These are phyloP conservation scores for Dioszegia crocea DNA, from an alignment of 768 basidiomycete species.

Conservation along the genomic window DNA sequence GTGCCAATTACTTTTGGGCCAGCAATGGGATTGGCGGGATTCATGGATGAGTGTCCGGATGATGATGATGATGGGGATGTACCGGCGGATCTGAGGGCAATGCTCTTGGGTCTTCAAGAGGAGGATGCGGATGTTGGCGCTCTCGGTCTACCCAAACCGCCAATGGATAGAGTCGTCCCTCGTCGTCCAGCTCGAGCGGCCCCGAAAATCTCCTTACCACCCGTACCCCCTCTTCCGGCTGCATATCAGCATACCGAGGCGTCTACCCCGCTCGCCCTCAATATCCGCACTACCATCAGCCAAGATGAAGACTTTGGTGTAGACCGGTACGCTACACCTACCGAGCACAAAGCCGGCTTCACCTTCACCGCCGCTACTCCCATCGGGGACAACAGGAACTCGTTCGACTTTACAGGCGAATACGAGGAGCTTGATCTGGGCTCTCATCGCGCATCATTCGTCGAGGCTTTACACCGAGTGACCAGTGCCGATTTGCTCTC, in stretches of 20 bases:
- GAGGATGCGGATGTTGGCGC: background rate
- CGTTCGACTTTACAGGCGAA: conserved; percentile 47
- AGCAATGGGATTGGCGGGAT: conserved; percentile 3
- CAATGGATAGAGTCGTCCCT: conserved; percentile 13
- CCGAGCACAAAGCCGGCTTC: conserved; percentile 16
- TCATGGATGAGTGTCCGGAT: background rate
- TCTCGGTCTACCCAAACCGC: conserved; percentile 27
- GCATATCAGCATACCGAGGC: background rate
- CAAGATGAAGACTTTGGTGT: background rate
- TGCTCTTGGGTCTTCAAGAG: background rate
- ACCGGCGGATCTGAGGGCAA: background rate
- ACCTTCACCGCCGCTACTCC: conserved; percentile 24
- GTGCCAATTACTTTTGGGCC: background rate
- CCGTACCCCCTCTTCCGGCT: conserved; percentile 16
- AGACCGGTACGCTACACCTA: conserved; percentile 1
- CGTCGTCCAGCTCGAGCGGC: conserved; percentile 17
- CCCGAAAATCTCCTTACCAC: conserved; percentile 23
- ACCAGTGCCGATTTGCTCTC: conserved; percentile 3
- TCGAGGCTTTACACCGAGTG: conserved; percentile 30
- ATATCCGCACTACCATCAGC: background rate
- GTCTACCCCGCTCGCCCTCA: background rate
- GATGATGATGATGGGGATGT: conserved; percentile 4
- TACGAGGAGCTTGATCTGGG: conserved; percentile 37
- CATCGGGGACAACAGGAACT: conserved; percentile 5
- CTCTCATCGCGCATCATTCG: conserved; percentile 34